phyloP scores from a whole-genome alignment of 257 asterid species.

The Rehmannia glutinosa region DNA sequence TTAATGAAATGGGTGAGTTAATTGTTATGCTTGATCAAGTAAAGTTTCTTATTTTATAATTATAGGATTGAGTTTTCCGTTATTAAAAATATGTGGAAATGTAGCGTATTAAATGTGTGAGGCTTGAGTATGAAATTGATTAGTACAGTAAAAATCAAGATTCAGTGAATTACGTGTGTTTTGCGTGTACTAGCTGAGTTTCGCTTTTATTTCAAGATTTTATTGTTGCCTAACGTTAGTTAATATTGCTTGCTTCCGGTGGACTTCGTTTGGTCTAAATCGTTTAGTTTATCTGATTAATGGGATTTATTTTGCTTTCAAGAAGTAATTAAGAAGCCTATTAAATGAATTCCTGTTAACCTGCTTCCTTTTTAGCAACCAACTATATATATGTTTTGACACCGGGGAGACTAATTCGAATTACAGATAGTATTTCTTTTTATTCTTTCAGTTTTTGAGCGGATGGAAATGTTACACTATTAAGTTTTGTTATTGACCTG shows the following conservation, averaged over 20 bases:
- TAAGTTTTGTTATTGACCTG: background rate
- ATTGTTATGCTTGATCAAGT: background rate
- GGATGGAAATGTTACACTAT: background rate
- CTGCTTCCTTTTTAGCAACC: no score
- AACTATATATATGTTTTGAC: background rate
- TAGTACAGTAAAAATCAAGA: slow-evolving; percentile 13
- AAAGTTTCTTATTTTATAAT: background rate
- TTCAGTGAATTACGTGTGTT: slow-evolving; percentile 13
- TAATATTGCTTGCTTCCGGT: no score
- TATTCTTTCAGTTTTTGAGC: background rate
- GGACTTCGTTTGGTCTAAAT: no score
- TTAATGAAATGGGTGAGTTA: background rate
- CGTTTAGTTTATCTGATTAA: no score
- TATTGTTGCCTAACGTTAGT: no score
- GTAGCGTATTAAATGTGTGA: background rate
- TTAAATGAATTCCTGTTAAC: background rate
- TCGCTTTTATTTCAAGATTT: no score
- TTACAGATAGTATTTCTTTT: background rate
- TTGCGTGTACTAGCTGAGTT: background rate
- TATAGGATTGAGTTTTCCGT: background rate
- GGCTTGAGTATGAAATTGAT: background rate
- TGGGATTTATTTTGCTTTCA: background rate
- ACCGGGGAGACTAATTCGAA: background rate
- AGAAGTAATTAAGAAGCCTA: background rate
- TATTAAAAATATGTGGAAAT: background rate